phyloP scores from a whole-genome alignment of 2,329 filamentous ascomycete genomes.

The Bipolaris bicolor region DNA sequence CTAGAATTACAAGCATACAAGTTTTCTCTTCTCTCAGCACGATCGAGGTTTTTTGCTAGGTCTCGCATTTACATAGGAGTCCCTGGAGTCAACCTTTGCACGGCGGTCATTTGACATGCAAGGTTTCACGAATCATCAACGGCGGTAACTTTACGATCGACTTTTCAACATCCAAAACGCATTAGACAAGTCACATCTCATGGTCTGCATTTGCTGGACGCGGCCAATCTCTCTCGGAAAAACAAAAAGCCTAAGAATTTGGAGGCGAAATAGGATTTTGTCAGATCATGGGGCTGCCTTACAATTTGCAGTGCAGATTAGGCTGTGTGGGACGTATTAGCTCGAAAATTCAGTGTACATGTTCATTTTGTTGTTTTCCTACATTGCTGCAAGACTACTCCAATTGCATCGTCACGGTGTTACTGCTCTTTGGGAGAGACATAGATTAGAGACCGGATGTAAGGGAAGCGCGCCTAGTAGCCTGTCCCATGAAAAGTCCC shows the following conservation, averaged over 20 bases:
- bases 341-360: conserved; percentile 28
- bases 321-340: conserved; percentile 19
- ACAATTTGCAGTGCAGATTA: conserved; percentile 31
- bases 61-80: conserved; percentile 42
- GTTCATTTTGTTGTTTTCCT: conserved; percentile 11
- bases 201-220: conserved; percentile 43
- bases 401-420: conserved; percentile 6
- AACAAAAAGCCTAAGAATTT: conserved; percentile 9
- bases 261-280: conserved; percentile 18
- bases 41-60: conserved; percentile 19
- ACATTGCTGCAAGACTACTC: conserved; percentile 2
- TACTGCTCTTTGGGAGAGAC: conserved; percentile 5
- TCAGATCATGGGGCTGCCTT: conserved; percentile 26
- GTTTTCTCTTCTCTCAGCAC: conserved; percentile 21
- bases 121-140: conserved; percentile 28
- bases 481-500: conserved; percentile 3
- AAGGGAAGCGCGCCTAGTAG: conserved; percentile 2
- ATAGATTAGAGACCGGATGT: conserved; percentile 7
- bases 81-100: conserved; percentile 24
- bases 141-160: conserved; percentile 31
- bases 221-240: conserved; percentile 23
- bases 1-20: conserved; percentile 21
- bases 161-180: conserved; percentile 39
- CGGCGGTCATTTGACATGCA: conserved; percentile 10
- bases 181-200: conserved; percentile 43